Evolutionary conservation across 2,329 filamentous ascomycete species (phyloP), one percentile per base, ranked within the genome.

Genomic region (Nemania bipapillata): DNA sequence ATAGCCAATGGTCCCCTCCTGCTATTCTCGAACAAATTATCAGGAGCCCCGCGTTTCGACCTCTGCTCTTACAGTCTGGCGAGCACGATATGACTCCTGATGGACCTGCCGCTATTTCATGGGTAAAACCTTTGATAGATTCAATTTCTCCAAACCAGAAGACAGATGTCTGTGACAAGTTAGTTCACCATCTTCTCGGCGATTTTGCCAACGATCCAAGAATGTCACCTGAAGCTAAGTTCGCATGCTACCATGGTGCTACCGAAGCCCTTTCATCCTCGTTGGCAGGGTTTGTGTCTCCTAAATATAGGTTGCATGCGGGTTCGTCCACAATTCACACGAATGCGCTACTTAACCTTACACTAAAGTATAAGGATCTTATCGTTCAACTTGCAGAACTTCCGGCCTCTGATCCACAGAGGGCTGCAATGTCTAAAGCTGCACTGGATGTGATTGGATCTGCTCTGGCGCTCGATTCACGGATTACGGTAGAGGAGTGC

Each of bases 21-120:
- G 89, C 91, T 37, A 89, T 98, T 55, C 89, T 93, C n/a, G 94
- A 97, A 77, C 87, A 94, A 71, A 87, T 97, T 50, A 92, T 96
- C 74, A 88, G 87, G 66, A 94, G 91, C 70, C 89, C 90, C 7
- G 85, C 87, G 3, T 89, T 92, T 74, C 85, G 85, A 37, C 81
- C 81, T n/a, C 78, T 92, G 6, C 84, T 94, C 12, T 80, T 83
- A 8, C 87, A 90, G 70, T 90, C 90, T 15, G 82, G 89, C 50
- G 83, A 86, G 50, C 85, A 86, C n/a, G 85, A 87, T 37, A 78
- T 83, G 12, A 81, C 72, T 11, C 53, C 81, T 12, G 83, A 86
- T 3, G 84, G 86, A 0, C 86, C 89, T 1, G 85, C 92, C 54
- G 88, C 93, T 64, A 88, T 94, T 8, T 88, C 88, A 24, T 98